Conservation (phyloP, 78 protist species). For the Mastigamoeba balamuthi region DNA sequence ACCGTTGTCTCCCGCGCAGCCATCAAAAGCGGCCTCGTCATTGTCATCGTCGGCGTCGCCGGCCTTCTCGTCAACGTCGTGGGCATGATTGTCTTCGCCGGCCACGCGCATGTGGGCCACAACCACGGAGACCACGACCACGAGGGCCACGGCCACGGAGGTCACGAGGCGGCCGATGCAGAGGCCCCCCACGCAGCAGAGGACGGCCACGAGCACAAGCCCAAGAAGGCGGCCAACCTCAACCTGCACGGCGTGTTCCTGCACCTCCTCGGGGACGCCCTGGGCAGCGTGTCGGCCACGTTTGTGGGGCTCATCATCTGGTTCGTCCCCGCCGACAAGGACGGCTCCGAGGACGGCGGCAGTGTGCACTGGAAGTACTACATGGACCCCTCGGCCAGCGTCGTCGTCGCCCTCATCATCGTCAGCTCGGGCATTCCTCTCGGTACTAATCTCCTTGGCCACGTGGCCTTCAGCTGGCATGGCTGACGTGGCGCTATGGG, state of each 20-base stretch:
- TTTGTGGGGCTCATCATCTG: slow-evolving; percentile 6
- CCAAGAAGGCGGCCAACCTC: background rate
- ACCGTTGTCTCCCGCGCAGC: background rate
- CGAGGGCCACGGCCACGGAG: background rate
- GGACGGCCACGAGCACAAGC: background rate
- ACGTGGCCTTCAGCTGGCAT: slow-evolving; percentile 25
- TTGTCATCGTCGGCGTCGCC: slow-evolving; percentile 12
- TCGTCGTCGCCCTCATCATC: background rate
- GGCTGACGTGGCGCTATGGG: background rate
- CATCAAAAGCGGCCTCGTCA: background rate
- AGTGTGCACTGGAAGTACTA: background rate
- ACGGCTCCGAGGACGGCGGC: no score
- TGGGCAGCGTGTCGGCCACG: slow-evolving; percentile 42
- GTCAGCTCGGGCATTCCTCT: background rate
- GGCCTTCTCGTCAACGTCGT: slow-evolving; percentile 33
- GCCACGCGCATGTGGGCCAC: slow-evolving; percentile 1
- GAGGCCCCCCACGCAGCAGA: background rate
- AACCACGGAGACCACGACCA: background rate
- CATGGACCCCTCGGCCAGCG: slow-evolving; percentile 20
- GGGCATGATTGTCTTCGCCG: background rate
- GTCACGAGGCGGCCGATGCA: no score
- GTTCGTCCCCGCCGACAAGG: background rate
- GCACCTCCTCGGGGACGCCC: slow-evolving; percentile 54
- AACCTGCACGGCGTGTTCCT: slow-evolving; percentile 35
- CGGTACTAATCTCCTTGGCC: background rate